phyloP scores from a whole-genome alignment of 1,284 basidiomycete species.

The Rhodotorula glutinis region DNA sequence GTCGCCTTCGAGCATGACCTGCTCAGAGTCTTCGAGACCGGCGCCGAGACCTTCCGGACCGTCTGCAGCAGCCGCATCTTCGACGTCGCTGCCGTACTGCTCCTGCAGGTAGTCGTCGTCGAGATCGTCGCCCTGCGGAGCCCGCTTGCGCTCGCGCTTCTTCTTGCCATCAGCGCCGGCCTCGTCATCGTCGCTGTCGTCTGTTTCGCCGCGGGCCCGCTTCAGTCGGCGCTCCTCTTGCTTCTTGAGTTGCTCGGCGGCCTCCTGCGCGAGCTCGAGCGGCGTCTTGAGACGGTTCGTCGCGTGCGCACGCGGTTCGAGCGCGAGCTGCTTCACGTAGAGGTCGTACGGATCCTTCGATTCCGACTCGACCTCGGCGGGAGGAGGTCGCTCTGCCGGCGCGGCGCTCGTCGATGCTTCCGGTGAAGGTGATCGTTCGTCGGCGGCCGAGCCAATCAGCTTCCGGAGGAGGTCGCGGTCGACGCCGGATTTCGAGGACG shows the following conservation, averaged over 20 bases:
- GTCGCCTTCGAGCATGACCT: conserved; percentile 29
- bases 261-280: conserved; percentile 84
- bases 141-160: conserved; percentile 54
- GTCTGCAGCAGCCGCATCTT: conserved; percentile 31
- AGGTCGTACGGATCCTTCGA: conserved; percentile 66
- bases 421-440: conserved; percentile 22
- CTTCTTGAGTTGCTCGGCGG: conserved; percentile 79
- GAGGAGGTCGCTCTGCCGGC: conserved; percentile 7
- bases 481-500: conserved; percentile 35
- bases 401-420: not conserved
- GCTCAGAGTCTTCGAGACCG: conserved; percentile 17
- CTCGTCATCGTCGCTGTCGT: conserved; percentile 44
- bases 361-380: conserved; percentile 16
- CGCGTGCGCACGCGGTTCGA: conserved; percentile 88
- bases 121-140: conserved; percentile 68
- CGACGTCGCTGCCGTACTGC: conserved; percentile 42
- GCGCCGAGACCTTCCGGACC: conserved; percentile 10
- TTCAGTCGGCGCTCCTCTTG: conserved; percentile 75
- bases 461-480: conserved; percentile 43
- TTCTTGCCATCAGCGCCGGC: conserved; percentile 54
- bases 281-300: conserved; percentile 96
- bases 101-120: conserved; percentile 76
- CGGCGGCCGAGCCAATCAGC: conserved; percentile 36
- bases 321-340: conserved; percentile 85
- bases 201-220: conserved; percentile 79